Conservation (phyloP, 768 basidiomycete genomes). For the Termitomyces sp. region DNA sequence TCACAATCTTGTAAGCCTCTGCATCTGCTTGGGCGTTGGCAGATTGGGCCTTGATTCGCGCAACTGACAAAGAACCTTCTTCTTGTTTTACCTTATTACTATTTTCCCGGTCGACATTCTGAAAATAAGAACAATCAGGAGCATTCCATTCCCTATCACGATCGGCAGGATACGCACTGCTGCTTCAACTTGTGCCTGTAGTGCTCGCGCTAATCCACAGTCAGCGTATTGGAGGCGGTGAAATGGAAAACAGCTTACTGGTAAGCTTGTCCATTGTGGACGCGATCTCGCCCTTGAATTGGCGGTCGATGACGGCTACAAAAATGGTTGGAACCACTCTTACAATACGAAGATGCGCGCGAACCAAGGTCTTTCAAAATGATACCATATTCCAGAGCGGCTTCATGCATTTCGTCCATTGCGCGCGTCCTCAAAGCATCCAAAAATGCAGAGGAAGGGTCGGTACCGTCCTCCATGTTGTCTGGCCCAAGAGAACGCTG, state of each 20-base stretch:
- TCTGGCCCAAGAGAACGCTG: slow-evolving; percentile 77
- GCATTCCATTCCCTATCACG: not conserved
- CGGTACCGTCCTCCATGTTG: slow-evolving; percentile 62
- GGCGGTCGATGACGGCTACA: slow-evolving; percentile 76
- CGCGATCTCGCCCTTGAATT: slow-evolving; percentile 88
- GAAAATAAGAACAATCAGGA: not conserved
- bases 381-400: slow-evolving; percentile 81
- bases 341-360: slow-evolving; percentile 5
- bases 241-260: slow-evolving; percentile 16
- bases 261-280: slow-evolving; percentile 82
- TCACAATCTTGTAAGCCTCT: slow-evolving; percentile 67
- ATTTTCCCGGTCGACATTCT: slow-evolving; percentile 86
- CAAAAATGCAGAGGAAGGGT: slow-evolving; percentile 71
- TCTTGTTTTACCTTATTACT: slow-evolving; percentile 85
- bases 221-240: slow-evolving; percentile 3
- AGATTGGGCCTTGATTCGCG: slow-evolving; percentile 67
- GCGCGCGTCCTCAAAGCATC: slow-evolving; percentile 78
- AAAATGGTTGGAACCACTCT: not conserved
- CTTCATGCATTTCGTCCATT: slow-evolving; percentile 82
- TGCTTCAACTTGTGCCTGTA: slow-evolving; percentile 85
- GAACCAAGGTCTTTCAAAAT: slow-evolving; percentile 72
- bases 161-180: slow-evolving; percentile 41
- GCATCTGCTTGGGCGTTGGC: slow-evolving; percentile 66
- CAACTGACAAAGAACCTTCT: slow-evolving; percentile 72
- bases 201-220: slow-evolving; percentile 49